A percentile compares a stretch with the other conserved stretches of the same genome.
phyloP scores from a whole-genome alignment of 1,139 yeast genomes.

The Kluyveromyces marxianus region DNA sequence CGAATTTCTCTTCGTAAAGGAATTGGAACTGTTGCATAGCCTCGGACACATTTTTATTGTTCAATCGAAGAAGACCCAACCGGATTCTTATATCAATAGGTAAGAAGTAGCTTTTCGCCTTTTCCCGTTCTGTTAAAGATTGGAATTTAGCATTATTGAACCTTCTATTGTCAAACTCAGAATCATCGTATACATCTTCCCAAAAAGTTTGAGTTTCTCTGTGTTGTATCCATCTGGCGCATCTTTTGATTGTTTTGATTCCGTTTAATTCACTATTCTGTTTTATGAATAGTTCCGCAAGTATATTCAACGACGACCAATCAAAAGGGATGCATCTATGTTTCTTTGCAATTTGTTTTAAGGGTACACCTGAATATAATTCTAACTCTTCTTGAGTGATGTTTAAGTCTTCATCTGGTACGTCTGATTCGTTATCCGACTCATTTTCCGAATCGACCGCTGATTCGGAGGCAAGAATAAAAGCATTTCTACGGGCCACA shows the following conservation, averaged over 20 bases:
- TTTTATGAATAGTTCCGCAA: slow-evolving; percentile 68
- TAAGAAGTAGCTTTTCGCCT: slow-evolving; percentile 40
- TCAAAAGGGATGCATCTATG: slow-evolving; percentile 46
- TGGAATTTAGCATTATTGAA: slow-evolving; percentile 38
- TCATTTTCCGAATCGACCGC: slow-evolving; percentile 30
- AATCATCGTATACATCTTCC: slow-evolving; percentile 69
- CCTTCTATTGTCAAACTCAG: slow-evolving; percentile 74
- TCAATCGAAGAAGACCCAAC: slow-evolving; percentile 65
- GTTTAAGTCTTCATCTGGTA: slow-evolving; percentile 18
- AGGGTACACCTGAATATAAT: slow-evolving; percentile 20
- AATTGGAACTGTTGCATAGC: slow-evolving; percentile 64
- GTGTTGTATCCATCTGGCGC: slow-evolving; percentile 77
- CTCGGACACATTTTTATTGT: slow-evolving; percentile 56
- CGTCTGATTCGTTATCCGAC: slow-evolving; percentile 13
- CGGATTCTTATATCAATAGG: slow-evolving; percentile 87
- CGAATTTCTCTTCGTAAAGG: slow-evolving; percentile 48
- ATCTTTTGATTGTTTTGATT: slow-evolving; percentile 55
- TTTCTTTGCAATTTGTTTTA: slow-evolving; percentile 26
- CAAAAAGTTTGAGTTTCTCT: slow-evolving; percentile 72
- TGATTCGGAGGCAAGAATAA: slow-evolving; percentile 26
- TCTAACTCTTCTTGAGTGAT: slow-evolving; percentile 23
- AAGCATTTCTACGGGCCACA: slow-evolving; percentile 27
- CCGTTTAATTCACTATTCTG: slow-evolving; percentile 54
- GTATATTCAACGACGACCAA: slow-evolving; percentile 83
- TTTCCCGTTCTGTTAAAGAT: slow-evolving; percentile 33